These are phyloP conservation scores for Phaffia australis DNA, from an alignment of 768 basidiomycete species.

Conservation along the genomic window DNA sequence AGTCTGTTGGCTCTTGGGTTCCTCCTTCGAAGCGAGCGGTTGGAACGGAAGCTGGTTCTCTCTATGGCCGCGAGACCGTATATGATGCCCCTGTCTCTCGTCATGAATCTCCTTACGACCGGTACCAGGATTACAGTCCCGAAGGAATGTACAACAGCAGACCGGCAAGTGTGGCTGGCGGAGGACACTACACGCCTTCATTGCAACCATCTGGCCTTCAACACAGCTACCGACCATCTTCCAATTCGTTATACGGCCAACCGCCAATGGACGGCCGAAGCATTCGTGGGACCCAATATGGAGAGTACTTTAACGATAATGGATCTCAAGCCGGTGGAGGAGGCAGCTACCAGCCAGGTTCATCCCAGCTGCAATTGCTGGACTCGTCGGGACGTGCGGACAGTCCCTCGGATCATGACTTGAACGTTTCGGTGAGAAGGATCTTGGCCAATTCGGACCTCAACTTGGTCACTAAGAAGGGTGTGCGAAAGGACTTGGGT, in stretches of 20 bases:
- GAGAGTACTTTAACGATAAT: not conserved
- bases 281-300: not conserved
- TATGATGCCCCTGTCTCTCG: constrained; percentile 58
- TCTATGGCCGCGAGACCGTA: constrained; percentile 77
- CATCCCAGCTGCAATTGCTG: constrained; percentile 6
- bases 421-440: constrained; percentile 46
- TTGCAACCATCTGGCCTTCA: too few species aligned
- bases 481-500: constrained; percentile 61
- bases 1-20: constrained; percentile 86
- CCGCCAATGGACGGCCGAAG: constrained; percentile 7
- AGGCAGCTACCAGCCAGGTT: not conserved
- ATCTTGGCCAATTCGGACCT: constrained; percentile 70
- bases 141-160: not conserved
- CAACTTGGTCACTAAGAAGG: constrained; percentile 83
- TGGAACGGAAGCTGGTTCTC: constrained; percentile 53
- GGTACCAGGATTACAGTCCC: constrained; percentile 44
- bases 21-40: constrained; percentile 52
- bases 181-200: too few species aligned
- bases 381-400: constrained; percentile 16
- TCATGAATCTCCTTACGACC: constrained; percentile 48
- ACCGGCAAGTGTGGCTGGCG: constrained; percentile 3
- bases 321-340: constrained; percentile 9
- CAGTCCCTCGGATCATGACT: constrained; percentile 53
- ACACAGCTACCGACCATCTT: not conserved
- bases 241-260: constrained; percentile 18